Evolutionary conservation across 768 basidiomycete species (phyloP).

Genomic region (Lentinula raphanica): DNA sequence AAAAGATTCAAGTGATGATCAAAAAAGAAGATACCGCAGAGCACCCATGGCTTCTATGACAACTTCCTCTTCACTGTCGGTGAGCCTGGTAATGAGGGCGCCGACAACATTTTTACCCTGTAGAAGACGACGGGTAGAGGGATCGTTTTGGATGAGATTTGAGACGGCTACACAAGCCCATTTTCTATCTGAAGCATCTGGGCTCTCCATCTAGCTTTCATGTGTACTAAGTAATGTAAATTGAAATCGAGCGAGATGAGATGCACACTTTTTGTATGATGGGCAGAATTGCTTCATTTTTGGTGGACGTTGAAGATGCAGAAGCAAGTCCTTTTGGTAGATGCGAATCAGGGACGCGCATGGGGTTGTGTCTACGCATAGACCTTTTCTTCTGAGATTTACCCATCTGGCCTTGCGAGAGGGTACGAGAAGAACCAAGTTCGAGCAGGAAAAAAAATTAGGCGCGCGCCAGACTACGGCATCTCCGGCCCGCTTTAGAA

Average conservation of each 20-base stretch:
- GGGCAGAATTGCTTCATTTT: slow-evolving; percentile 75
- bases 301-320: slow-evolving; percentile 67
- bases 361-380: slow-evolving; percentile 87
- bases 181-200: slow-evolving; percentile 76
- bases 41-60: slow-evolving; percentile 86
- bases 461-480: background rate
- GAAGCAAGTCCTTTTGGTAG: slow-evolving; percentile 76
- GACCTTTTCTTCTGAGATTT: slow-evolving; percentile 86
- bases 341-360: slow-evolving; percentile 92
- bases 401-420: slow-evolving; percentile 54
- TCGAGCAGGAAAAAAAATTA: background rate
- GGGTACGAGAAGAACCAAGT: background rate
- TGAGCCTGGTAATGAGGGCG: slow-evolving; percentile 77
- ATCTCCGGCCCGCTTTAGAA: too few species aligned
- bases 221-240: slow-evolving; percentile 5
- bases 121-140: slow-evolving; percentile 82
- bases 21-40: slow-evolving; percentile 53
- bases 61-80: slow-evolving; percentile 88
- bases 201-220: slow-evolving; percentile 58
- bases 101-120: slow-evolving; percentile 91
- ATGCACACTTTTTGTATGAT: slow-evolving; percentile 79
- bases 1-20: background rate
- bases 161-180: slow-evolving; percentile 98
- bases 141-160: slow-evolving; percentile 92
- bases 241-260: background rate